Base-by-base conservation (phyloP, 176 grass and related monocot genomes). In the Aegilops bicornis region DNA sequence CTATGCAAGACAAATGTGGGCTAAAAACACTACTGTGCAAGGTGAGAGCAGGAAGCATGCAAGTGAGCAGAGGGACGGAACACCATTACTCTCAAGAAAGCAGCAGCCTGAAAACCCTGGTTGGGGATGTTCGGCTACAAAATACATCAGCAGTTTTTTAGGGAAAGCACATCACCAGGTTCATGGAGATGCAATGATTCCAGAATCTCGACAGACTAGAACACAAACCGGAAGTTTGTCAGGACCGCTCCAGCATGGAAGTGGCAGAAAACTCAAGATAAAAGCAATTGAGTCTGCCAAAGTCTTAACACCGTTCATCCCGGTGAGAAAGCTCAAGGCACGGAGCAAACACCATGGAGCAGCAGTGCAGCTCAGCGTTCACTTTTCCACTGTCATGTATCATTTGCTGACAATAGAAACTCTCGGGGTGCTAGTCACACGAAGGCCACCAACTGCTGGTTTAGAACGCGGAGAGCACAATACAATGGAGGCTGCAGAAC, bases 221-320 rank as follows among this genome's bases (percentile, higher is more conserved):
- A 78, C 36, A 4, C 66, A 24, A 84, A 84, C 70, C 65, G 32
- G 59, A 83, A 90, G n/a, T 78, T 88, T 80, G 50, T 20, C 17
- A 86, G 82, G 79, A 83, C 85, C 29, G 50, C 86, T 35, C 88
- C 73, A 47, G 48, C 78, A 60, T 87, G 85, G 82, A 90, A 58
- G 39, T 52, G 77, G 39, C 31, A 91, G 9, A 88, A 83, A 61
- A 52, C 25, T 69, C 79, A 86, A 42, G 77, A 89, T 22, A 33
- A 66, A 36, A 76, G 16, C 64, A 63, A 45, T 16, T 42, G 59
- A 60, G 33, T 72, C 32, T 83, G 31, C 39, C 73, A 79, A 80
- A 90, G 84, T 75, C 60, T 76, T 39, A 54, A 85, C 64, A 77
- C 35, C 19, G 6, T 47, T 76, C 40, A 82, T 84, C 62, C 73